Evolutionary conservation across 768 basidiomycete species (phyloP).

Genomic region (Pholiota microspora): DNA sequence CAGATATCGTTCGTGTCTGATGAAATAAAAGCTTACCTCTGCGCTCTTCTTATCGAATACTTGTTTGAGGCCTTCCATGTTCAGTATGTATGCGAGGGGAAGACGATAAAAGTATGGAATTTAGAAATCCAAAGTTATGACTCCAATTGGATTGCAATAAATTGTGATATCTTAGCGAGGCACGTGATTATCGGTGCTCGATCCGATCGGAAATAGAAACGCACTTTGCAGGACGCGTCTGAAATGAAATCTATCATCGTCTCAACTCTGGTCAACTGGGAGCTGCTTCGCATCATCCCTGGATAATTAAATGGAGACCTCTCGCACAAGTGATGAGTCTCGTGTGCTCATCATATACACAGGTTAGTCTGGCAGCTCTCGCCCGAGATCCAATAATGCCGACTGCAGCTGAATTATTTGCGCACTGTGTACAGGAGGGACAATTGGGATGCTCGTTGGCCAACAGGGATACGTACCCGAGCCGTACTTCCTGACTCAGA

Average conservation of each 20-base stretch:
- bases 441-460: slow-evolving; percentile 85
- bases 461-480: slow-evolving; percentile 81
- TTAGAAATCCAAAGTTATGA: slow-evolving; percentile 10
- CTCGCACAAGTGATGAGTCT: slow-evolving; percentile 60
- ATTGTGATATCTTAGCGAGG: slow-evolving; percentile 21
- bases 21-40: slow-evolving; percentile 35
- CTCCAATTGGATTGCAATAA: slow-evolving; percentile 14
- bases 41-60: slow-evolving; percentile 67
- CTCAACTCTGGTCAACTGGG: no score
- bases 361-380: no score
- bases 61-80: slow-evolving; percentile 70
- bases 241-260: neutral
- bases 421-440: slow-evolving; percentile 51
- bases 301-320: slow-evolving; percentile 43
- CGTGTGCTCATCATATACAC: slow-evolving; percentile 88
- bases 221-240: neutral
- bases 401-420: neutral
- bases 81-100: slow-evolving; percentile 11
- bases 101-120: slow-evolving; percentile 5
- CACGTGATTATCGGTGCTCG: slow-evolving; percentile 21
- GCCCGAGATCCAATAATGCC: no score
- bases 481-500: slow-evolving; percentile 85
- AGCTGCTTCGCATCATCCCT: slow-evolving; percentile 2
- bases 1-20: neutral
- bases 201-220: slow-evolving; percentile 8